Evolutionary conservation across 2,329 filamentous ascomycete species (phyloP).

Genomic region (Beauveria pseudobassiana): DNA sequence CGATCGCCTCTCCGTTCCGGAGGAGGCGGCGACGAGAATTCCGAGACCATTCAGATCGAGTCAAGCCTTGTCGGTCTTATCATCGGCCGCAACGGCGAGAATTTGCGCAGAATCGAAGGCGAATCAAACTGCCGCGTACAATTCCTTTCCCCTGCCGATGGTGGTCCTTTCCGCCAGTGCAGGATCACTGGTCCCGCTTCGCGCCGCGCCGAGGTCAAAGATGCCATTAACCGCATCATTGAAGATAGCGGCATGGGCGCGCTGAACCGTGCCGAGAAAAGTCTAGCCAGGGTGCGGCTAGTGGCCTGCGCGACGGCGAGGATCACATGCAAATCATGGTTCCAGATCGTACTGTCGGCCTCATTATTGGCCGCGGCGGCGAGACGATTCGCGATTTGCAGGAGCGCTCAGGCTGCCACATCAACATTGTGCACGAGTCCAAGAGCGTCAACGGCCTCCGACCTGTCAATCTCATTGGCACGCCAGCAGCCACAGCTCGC

Average conservation of each 20-base stretch:
- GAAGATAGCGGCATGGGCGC: constrained; percentile 60
- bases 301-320: constrained; percentile 65
- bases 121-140: constrained; percentile 81
- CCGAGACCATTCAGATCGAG: constrained; percentile 79
- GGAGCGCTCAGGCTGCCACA: constrained; percentile 86
- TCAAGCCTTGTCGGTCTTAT: constrained; percentile 82
- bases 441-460: constrained; percentile 87
- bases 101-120: constrained; percentile 73
- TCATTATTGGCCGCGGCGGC: constrained; percentile 89
- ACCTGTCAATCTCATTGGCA: constrained; percentile 84
- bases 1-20: constrained; percentile 48
- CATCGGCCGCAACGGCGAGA: constrained; percentile 86
- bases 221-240: constrained; percentile 80
- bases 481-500: constrained; percentile 61
- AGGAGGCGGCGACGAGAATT: constrained; percentile 53
- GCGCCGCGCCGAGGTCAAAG: constrained; percentile 69
- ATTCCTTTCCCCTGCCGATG: constrained; percentile 72
- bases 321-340: constrained; percentile 91
- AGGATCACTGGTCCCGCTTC: constrained; percentile 71
- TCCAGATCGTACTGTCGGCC: constrained; percentile 81
- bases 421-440: constrained; percentile 89
- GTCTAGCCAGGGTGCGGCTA: constrained; percentile 26
- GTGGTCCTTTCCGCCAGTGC: constrained; percentile 70
- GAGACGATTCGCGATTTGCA: constrained; percentile 91
- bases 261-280: constrained; percentile 37